Conservation (phyloP, 1,139 yeast genomes). For the Kurtzmaniella quercitrusa region DNA sequence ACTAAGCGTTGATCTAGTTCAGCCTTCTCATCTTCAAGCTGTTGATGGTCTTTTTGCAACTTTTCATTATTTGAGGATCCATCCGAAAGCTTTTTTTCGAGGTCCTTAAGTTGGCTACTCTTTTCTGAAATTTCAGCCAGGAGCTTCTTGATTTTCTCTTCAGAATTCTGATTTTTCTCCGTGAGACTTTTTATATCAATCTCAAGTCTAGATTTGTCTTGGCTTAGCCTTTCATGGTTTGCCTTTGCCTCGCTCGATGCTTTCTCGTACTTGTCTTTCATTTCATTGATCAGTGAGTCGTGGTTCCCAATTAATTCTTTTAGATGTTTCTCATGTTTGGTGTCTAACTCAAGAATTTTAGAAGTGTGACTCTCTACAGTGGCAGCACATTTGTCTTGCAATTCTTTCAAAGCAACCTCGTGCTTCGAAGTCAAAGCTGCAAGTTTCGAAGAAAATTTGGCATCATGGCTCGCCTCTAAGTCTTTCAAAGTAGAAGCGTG, state of each 20-base stretch:
- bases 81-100: neutral
- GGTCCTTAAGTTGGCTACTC: neutral
- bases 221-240: neutral
- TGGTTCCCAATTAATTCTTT: constrained; percentile 10
- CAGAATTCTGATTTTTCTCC: neutral
- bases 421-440: neutral
- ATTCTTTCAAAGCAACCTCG: neutral
- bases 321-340: constrained; percentile 3
- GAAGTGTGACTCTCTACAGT: constrained; percentile 10
- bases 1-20: neutral
- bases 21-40: neutral
- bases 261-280: neutral
- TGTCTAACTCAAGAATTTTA: neutral
- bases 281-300: neutral
- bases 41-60: neutral
- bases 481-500: neutral
- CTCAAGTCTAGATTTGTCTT: neutral
- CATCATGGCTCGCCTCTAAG: neutral
- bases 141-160: constrained; percentile 8
- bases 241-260: neutral
- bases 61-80: neutral
- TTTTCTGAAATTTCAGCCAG: constrained; percentile 7
- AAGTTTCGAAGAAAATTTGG: neutral
- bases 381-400: constrained; percentile 3
- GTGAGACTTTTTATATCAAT: neutral